Base-by-base conservation (phyloP, 202 grass and related monocot species). In the Schoenoplectus tabernaemontani region DNA sequence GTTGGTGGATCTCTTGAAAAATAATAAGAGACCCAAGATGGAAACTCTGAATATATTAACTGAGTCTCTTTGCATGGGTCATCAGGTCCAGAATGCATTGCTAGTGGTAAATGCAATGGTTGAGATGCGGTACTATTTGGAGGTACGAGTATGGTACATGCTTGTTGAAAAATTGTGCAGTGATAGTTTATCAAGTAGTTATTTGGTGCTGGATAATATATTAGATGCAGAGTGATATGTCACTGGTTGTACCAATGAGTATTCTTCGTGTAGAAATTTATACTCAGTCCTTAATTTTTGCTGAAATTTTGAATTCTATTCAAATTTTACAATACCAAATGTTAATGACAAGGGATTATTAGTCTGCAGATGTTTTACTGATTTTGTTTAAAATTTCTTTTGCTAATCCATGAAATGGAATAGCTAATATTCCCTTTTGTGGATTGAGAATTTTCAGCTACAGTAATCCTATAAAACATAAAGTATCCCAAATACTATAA, bases 1-100 rank as follows among this genome's bases (percentile, higher is more conserved):
- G 89, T 80, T 92, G 68, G 87, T 86, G 26, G 77, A 78, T 59
- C 86, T 95, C 91, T 84, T 98, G 85, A 83, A 81, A 68, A 90
- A 82, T 24, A 89, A 95, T 82, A 87, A 87, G 65, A 98, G 76
- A 83, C 95, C 91, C 66, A 79, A 9, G 53, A 22, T 34, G 57
- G 68, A 64, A 46, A 92, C 95, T 3, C 59, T 90, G 60, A 83
- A 89, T 83, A 71, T 7, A 46, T 77, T 95, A 58, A 69, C 92
- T 2, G 54, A 83, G 66, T 83, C 79, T 7, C 87, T 94, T 34
- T 83, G 81, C 51, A 81, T 72, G 15, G 76, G 66, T 24, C 75
- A 20, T 58, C 78, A 77, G 51, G 34, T 87, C 68, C 84, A 95
- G 67, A 89, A 98, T 83, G 84, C 81, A 11, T 78, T 98, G 67